Base-by-base conservation (phyloP, 139 green algal genomes). In the Pseudopediastrum boryanum region DNA sequence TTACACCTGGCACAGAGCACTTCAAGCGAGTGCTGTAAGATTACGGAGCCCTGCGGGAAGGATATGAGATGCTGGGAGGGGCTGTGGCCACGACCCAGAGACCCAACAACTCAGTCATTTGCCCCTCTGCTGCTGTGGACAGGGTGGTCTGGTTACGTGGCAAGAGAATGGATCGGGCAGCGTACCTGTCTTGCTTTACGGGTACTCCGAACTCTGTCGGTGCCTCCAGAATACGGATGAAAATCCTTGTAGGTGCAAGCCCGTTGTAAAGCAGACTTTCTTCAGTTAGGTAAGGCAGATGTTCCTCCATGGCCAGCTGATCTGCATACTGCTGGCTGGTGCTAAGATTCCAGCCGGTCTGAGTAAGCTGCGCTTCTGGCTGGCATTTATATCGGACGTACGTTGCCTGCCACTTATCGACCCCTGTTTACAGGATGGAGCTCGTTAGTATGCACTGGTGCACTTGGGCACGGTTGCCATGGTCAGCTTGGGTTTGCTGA, bases 111-210 rank as follows among this genome's bases (percentile, higher is more conserved):
- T n/a, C n/a, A n/a, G n/a, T n/a, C n/a, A n/a, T n/a, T n/a, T n/a
- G n/a, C n/a, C n/a, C n/a, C n/a, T n/a, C n/a, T n/a, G n/a, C n/a
- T n/a, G n/a, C n/a, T n/a, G n/a, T n/a, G n/a, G n/a, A n/a, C n/a
- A n/a, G n/a, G n/a, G n/a, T n/a, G n/a, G n/a, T n/a, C n/a, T n/a
- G n/a, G n/a, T n/a, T n/a, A n/a, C n/a, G n/a, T n/a, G n/a, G n/a
- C n/a, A n/a, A n/a, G n/a, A n/a, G n/a, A n/a, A n/a, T n/a, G n/a
- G n/a, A n/a, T n/a, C 63, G 2, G 50, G 3, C 25, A 23, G 13
- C 56, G 4, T 50, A 89, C 87, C 87, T 86, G 81, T 92, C 88
- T 41, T 92, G 88, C 85, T 92, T 92, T 9, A 92, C 88, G 2
- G 88, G 88, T 42, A 91, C 77, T 2, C 73, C 82, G 79, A 89